Conservation (phyloP, 2,329 filamentous ascomycete genomes). For the Aspergillus jensenii region DNA sequence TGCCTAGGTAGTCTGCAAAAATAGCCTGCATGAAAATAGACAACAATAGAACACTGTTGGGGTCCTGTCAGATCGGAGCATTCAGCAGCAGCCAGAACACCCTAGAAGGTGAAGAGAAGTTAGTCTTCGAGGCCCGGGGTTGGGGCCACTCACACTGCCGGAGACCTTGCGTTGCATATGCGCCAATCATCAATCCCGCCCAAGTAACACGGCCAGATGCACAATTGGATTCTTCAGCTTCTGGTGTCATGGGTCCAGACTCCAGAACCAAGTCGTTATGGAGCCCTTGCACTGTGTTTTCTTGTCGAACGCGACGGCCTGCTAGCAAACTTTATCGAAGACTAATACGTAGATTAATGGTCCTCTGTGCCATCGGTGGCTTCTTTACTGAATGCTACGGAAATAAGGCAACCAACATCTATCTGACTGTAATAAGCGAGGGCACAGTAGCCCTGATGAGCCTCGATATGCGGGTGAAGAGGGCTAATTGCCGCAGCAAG, state of each 20-base stretch:
- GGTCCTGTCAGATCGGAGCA: neutral
- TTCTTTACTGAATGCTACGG: neutral
- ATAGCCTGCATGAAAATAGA: neutral
- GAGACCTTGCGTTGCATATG: neutral
- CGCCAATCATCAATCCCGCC: slow-evolving; percentile 1
- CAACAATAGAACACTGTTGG: neutral
- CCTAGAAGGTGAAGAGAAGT: neutral
- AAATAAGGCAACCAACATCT: no score
- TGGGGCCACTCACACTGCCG: neutral
- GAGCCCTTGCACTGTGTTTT: neutral
- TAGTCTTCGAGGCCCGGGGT: neutral
- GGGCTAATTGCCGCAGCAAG: neutral
- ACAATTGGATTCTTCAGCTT: neutral
- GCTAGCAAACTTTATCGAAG: neutral
- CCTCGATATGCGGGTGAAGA: neutral
- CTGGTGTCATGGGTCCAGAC: neutral
- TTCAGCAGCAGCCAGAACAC: neutral
- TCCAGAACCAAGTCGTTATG: neutral
- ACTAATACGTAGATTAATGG: no score
- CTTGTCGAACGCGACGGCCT: neutral
- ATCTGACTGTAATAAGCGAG: neutral
- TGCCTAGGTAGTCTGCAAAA: neutral
- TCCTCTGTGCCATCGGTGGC: neutral
- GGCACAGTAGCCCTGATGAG: neutral
- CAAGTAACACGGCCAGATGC: neutral